Evolutionary conservation across 2,329 filamentous ascomycete species (phyloP), one percentile per base, ranked within the genome.

Genomic region (Pseudogymnoascus verrucosus): DNA sequence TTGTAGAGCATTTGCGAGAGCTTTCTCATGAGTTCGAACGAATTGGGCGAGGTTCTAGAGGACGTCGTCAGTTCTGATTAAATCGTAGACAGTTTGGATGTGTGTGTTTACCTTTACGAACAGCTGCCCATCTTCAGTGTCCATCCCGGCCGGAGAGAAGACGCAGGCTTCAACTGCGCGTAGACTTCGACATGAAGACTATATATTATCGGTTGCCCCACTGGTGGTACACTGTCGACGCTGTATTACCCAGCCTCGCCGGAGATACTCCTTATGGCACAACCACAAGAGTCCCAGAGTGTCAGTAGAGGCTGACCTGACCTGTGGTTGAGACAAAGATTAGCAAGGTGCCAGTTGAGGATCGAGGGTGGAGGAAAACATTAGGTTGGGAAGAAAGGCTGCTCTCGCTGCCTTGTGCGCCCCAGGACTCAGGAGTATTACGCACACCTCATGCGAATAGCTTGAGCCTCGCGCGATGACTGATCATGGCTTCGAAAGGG

Each of bases 11-110:
- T 98, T 98, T 74, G 95, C 95, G 67, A 99, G 85, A 39, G 93
- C 93, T 79, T 96, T 96, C 78, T 99, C 95, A 80, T 99, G 92
- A 63, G 92, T 96, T 67, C 93, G 91, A 78, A 99, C 92, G 78
- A 96, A 98, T 78, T 89, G 89, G 74, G 93, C 93, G 75, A 99
- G 84, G 83, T 96, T 95, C 93, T 97, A 75, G 65, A 40, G 62
- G 31, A 66, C 71, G 77, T n/a, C 31, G 65, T 54, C 14, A 63
- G 26, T 23, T 54, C 62, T 66, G 64, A 62, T 21, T 60, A 16
- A 14, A 26, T 36, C 28, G 16, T 39, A n/a, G 31, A 26, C 11
- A 16, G 6, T 8, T n/a, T 2, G 10, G 26, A 7, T 12, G 57
- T 31, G 5, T 37, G n/a, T 60, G 57, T 79, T 67, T 82, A 90